Base-by-base conservation (phyloP, 1,284 basidiomycete species). In the Melampsora abietis-canadensis region DNA sequence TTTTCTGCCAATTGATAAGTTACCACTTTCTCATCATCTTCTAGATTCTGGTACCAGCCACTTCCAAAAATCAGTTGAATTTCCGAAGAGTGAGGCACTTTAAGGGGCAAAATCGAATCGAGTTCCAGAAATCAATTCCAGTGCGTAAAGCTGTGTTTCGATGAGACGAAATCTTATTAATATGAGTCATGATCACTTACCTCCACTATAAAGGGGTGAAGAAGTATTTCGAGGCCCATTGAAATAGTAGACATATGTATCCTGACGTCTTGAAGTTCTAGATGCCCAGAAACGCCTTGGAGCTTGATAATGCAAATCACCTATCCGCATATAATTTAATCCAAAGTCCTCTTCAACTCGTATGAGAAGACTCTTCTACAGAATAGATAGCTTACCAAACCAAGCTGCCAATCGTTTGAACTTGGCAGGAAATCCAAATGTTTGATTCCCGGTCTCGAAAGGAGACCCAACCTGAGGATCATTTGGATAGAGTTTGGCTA, bases 391-490 rank as follows among this genome's bases (percentile, higher is more conserved):
- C 70, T 8, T 60, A 73, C 70, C 70, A 57, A 37, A 66, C 70
- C 70, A 73, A 14, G 70, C 62, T 27, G 70, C 63, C 30, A 73
- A 19, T 44, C 70, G 31, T 47, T 73, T 73, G 54, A 66, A 73
- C 19, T 59, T 73, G 40, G 15, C 19, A 24, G 62, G 70, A 2
- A 66, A 62, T n/a, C 70, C 70, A 31, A 73, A 66, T 15, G 70
- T 73, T 15, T 24, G 12, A 47, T 66, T 59, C 12, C 78, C 78
- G 0, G 78, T 78, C n/a, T 63, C 68, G 75, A 74, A 79, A 1
- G 79, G 79, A 37, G 75, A 77, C 2, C 79, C 79, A 24, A 65
- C 21, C 1, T 37, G 24, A 1, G 76, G 78, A 10, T 76, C 75
- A 46, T 77, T 59, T 14, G 77, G 76, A 68, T 79, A 79, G 8